phyloP scores from a whole-genome alignment of 345 rosid genomes.

The Triadica sebifera region DNA sequence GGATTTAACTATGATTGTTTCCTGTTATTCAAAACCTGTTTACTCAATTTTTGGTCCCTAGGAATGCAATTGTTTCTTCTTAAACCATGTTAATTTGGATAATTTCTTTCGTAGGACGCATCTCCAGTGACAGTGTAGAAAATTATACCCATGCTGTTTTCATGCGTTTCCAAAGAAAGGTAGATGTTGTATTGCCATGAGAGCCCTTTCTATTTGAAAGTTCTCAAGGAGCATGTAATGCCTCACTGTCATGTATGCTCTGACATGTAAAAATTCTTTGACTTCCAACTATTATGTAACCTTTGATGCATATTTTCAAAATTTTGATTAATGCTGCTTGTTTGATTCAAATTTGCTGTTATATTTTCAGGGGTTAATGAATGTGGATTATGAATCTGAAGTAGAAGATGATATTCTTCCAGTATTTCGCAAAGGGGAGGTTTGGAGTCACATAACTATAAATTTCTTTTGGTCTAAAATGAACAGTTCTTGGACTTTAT shows the following conservation, averaged over 20 bases:
- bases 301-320: background rate
- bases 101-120: conserved; percentile 49
- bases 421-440: conserved; percentile 94
- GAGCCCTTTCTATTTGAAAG: conserved; percentile 63
- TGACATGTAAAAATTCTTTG: conserved; percentile 55
- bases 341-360: conserved; percentile 4
- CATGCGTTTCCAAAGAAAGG: conserved; percentile 75
- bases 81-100: conserved; percentile 3
- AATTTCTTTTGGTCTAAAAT: background rate
- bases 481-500: background rate
- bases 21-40: background rate
- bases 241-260: conserved; percentile 94
- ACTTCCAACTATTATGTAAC: background rate
- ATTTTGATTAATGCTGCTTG: conserved; percentile 15
- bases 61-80: background rate
- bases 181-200: conserved; percentile 71
- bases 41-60: background rate
- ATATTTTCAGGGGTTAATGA: conserved; percentile 49
- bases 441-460: conserved; percentile 10
- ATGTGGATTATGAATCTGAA: conserved; percentile 82
- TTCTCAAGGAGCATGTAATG: conserved; percentile 62
- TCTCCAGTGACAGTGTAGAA: conserved; percentile 43
- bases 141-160: conserved; percentile 68
- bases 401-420: conserved; percentile 83
- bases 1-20: conserved; percentile 1